Base-by-base conservation (phyloP, 2,329 filamentous ascomycete species). In the Fusarium sp. region DNA sequence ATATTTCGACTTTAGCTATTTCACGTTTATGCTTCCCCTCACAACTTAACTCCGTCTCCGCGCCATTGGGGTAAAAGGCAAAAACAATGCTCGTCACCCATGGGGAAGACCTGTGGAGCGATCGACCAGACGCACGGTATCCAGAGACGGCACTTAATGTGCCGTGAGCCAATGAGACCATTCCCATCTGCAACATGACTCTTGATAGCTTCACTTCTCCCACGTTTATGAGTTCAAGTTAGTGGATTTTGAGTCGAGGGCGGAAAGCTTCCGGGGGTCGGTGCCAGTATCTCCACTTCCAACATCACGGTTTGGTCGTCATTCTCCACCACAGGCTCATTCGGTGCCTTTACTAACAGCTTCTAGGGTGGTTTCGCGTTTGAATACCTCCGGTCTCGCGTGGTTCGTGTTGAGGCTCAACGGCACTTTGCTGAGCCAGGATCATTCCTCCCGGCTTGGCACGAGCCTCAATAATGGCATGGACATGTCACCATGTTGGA, bases 11-110 rank as follows among this genome's bases (percentile, higher is more conserved):
- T 52, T 30, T 39, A 47, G 45, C 44, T 35, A 53, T 43, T 52
- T 41, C 9, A 9, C 10, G 10, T 35, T 62, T 65, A 70, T 70
- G 62, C 70, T 70, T 71, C 65, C 44, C 70, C 70, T 72, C 70
- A 65, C 37, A 40, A 15, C 24, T 49, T n/a, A 43, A 30, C 30
- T 7, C 45, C 43, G 39, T 19, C 30, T 55, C 53, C 50, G 35
- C 49, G 51, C 35, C 17, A 57, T 61, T 71, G 60, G 60, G 54
- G 60, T 59, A 60, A 44, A 50, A 37, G 20, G 20, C 17, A 28
- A 33, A 48, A 13, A 30, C 55, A 22, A 32, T 65, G 47, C 28
- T 51, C 32, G 32, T 46, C 50, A 50, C 48, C 56, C 55, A 51
- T 57, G 63, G 57, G 56, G 50, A 62, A 47, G 49, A 30, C n/a